Evolutionary conservation across 2,329 filamentous ascomycete genomes (phyloP), one percentile per base, ranked within the genome.

Genomic region (Hypoxylon sp.): DNA sequence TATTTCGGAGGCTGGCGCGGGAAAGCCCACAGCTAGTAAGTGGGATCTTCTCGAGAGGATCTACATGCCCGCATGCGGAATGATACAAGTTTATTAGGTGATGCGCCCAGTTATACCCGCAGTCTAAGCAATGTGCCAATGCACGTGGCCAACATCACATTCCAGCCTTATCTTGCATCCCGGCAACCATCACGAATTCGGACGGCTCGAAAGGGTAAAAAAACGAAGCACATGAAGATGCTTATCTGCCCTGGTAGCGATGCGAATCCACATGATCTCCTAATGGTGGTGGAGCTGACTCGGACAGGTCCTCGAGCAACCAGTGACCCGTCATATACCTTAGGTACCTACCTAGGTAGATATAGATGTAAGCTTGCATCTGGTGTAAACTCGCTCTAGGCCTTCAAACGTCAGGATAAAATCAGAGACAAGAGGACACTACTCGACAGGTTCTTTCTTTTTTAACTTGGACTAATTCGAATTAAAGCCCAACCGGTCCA

Each of bases 241-340:
- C 59, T 65, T 64, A 65, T 60, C 60, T 70, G 56, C 63, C 47
- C 60, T 39, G 57, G 37, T 43, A 56, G 34, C 52, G 57, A 65
- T 65, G 63, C 54, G 55, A 34, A 65, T 65, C 49, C 67, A 71
- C 70, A 70, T 72, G 71, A 73, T 71, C 59, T 57, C 32, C 60
- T 57, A 52, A 59, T 53, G 46, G 50, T 56, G 58, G 61, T 62
- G 60, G 57, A 59, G 60, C 26, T 55, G 46, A 48, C 53, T 49
- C 51, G 30, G 48, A 11, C 39, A 37, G n/a, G n/a, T 37, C 43
- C n/a, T 26, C 39, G 44, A 34, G 11, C 6, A 34, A 13, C 32
- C 32, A 41, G 37, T 19, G n/a, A 41, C n/a, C 17, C 37, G 37
- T 17, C 37, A 34, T 54, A 48, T n/a, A n/a, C n/a, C n/a, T n/a